Conservation (phyloP, 257 asterid species). For the Craterostigma plantagineum region DNA sequence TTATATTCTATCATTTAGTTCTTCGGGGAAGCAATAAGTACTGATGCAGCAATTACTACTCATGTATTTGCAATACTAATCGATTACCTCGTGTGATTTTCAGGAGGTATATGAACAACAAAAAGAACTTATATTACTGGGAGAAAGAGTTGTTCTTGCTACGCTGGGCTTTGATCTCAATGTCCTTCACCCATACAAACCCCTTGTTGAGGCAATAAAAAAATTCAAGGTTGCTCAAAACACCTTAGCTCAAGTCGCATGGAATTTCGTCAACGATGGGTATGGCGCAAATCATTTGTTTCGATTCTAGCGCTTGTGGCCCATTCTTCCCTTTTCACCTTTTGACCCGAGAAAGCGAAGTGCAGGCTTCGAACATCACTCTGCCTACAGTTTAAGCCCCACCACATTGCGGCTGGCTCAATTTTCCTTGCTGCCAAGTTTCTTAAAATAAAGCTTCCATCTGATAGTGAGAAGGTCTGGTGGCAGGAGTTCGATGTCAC, state of each 20-base stretch:
- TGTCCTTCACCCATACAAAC: constrained; percentile 81
- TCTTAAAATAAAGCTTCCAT: constrained; percentile 95
- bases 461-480: constrained; percentile 94
- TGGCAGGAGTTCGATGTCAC: constrained; percentile 99
- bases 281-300: constrained; percentile 22
- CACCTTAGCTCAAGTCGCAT: constrained; percentile 94
- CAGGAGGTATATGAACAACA: constrained; percentile 93
- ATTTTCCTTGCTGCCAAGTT: constrained; percentile 99
- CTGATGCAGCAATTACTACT: too few relatives aligned
- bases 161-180: constrained; percentile 82
- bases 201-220: constrained; percentile 88
- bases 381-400: constrained; percentile 98
- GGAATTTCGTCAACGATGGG: constrained; percentile 99
- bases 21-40: too few relatives aligned
- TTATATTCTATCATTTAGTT: too few relatives aligned
- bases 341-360: constrained; percentile 49
- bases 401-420: constrained; percentile 99
- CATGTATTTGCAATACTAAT: neutral
- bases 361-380: constrained; percentile 98
- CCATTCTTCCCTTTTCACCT: constrained; percentile 24
- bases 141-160: constrained; percentile 82
- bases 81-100: constrained; percentile 2
- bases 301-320: constrained; percentile 16
- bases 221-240: constrained; percentile 84
- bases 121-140: constrained; percentile 63